Percentiles rank a stretch among this genome's conserved stretches.
Conservation (phyloP, 805 yeast species). For the Ogataea methanolica region DNA sequence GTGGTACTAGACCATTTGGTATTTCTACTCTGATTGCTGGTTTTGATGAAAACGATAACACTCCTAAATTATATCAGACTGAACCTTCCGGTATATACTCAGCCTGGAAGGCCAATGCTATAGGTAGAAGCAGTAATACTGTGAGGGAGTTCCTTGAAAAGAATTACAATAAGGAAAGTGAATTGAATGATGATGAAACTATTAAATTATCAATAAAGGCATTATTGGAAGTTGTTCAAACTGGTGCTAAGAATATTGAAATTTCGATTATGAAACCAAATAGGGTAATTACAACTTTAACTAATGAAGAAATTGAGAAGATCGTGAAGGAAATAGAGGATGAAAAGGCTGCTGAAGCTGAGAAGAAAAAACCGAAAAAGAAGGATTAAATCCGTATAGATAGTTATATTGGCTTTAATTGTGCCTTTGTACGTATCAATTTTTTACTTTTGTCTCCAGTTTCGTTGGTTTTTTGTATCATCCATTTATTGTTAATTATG, state of each 20-base stretch:
- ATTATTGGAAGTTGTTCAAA: conserved; percentile 92
- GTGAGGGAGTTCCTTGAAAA: conserved; percentile 94
- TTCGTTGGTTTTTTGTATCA: neutral
- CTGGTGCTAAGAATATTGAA: conserved; percentile 96
- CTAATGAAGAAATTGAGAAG: conserved; percentile 66
- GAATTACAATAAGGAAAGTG: conserved; percentile 58
- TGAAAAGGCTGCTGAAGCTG: conserved; percentile 81
- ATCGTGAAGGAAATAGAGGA: conserved; percentile 80
- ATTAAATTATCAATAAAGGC: conserved; percentile 80
- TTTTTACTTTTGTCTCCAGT: neutral
- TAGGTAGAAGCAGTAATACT: conserved; percentile 92
- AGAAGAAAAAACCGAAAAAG: conserved; percentile 53
- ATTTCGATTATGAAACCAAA: conserved; percentile 80
- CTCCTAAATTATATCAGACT: conserved; percentile 85
- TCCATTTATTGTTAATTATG: neutral
- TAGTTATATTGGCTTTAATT: neutral
- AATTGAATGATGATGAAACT: conserved; percentile 62
- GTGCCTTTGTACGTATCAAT: neutral
- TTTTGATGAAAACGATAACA: conserved; percentile 78
- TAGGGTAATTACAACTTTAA: conserved; percentile 50
- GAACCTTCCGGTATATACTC: conserved; percentile 97
- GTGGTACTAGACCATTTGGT: conserved; percentile 98
- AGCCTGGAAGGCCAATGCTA: conserved; percentile 97
- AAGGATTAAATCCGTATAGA: conserved; percentile 10
- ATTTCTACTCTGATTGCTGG: conserved; percentile 94